phyloP scores from a whole-genome alignment of 768 basidiomycete genomes.

The Boletus reticuloceps region DNA sequence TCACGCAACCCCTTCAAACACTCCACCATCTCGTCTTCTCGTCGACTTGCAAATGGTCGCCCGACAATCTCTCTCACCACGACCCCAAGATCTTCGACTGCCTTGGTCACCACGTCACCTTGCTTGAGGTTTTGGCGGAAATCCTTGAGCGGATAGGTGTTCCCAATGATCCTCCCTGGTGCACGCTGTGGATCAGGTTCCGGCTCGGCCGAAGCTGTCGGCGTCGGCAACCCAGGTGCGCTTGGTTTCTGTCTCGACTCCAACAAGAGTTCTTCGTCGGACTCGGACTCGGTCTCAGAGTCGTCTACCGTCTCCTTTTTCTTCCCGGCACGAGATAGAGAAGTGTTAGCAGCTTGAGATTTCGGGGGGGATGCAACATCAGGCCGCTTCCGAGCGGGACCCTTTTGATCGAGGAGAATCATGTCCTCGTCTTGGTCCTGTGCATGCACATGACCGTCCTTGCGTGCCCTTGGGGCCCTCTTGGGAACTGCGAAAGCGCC shows the following conservation, averaged over 20 bases:
- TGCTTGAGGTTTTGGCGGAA: conserved; percentile 67
- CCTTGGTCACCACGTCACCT: conserved; percentile 82
- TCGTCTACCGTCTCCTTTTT: conserved; percentile 28
- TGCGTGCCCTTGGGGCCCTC: conserved; percentile 51
- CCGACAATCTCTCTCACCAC: conserved; percentile 71
- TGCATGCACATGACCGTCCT: conserved; percentile 62
- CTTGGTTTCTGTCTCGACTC: conserved; percentile 9
- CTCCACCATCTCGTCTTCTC: conserved; percentile 67
- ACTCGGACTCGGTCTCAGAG: conserved; percentile 57
- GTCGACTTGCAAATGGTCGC: conserved; percentile 66
- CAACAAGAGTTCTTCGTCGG: conserved; percentile 33
- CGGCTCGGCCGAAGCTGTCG: conserved; percentile 48
- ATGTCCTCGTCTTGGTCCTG: conserved; percentile 58
- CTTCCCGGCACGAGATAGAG: conserved; percentile 2
- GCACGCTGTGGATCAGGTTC: conserved; percentile 51
- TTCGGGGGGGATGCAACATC: conserved; percentile 6
- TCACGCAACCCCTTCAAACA: conserved; percentile 70
- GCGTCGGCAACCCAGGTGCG: conserved; percentile 44
- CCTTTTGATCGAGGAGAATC: conserved; percentile 50
- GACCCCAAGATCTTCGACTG: conserved; percentile 72
- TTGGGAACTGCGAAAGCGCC: conserved; percentile 52
- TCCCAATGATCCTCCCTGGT: conserved; percentile 74
- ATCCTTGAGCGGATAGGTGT: conserved; percentile 69
- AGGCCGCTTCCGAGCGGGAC: conserved; percentile 18
- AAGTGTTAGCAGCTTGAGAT: conserved; percentile 1